Evolutionary conservation across 495 filamentous ascomycete species (phyloP), one percentile per base, ranked within the genome.

Genomic region (Penicillium goetzii): DNA sequence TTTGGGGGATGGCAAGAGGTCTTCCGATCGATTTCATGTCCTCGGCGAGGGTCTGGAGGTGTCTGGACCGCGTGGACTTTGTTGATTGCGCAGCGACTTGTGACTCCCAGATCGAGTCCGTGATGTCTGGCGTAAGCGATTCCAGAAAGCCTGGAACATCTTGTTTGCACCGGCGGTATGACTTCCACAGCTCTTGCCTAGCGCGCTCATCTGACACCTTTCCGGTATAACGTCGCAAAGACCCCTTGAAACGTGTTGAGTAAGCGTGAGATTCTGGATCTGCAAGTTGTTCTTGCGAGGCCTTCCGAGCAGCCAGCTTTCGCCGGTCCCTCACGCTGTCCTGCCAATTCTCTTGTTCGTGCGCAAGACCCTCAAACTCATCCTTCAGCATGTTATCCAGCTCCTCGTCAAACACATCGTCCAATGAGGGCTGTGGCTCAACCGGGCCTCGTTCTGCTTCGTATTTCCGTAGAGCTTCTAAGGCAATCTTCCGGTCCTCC

Each of bases 1-100:
- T 83, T 64, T 92, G 86, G 12, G 83, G 75, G 2, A 79, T 79
- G 1, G 77, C 68, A 55, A 92, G 76, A 11, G 75, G 57, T 56
- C 80, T 77, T 11, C 84, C 85, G 40, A 82, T 76, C 12, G 83
- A 76, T 28, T 77, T 70, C 72, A 89, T 86, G 65, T 92, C 90
- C 68, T 86, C 80, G 7, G 83, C 77, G 15, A 93, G 75, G 12
- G 75, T 68, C 58, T 86, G 84, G 19, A 91, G 67, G 74, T 88
- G 87, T 14, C 77, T 73, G 73, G 88, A 83, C 40, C 85, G 85
- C 36, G 72, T 64, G 28, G 66, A 2, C 17, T 58, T 40, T 0
- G 70, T 53, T 52, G 85, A 79, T 30, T 82, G 70, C 63, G 83
- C 82, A 10, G 80, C 71, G 3, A 74, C 62, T 83, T 85, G 77